Base-by-base conservation (phyloP, 805 yeast species). In the Priceomyces medius region DNA sequence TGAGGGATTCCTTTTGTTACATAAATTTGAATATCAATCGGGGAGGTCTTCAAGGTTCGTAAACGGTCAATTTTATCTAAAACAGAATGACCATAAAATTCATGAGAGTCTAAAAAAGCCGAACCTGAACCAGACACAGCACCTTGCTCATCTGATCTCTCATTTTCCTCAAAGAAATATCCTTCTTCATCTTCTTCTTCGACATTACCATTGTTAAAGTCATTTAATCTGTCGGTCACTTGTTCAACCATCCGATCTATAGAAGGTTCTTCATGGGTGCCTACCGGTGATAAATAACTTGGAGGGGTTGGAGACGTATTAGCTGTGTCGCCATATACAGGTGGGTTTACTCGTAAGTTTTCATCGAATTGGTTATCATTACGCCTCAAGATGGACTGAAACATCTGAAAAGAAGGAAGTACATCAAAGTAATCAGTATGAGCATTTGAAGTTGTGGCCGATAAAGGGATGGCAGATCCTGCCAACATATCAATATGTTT, bases 371-470 rank as follows among this genome's bases (percentile, higher is more conserved):
- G 73, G 21, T 50, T 48, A 40, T 64, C 69, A 54, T 73, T 54
- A 56, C 79, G 40, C 53, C 69, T 46, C 62, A 74, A 48, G 52
- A 73, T 60, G 50, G 75, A 73, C 49, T 78, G 80, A 51, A 79
- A 81, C 81, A 83, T 78, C 46, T 81, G 85, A 52, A 81, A 83
- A 0, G 87, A 80, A 0, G 88, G 89, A 26, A 83, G 56, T 2
- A 82, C 75, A 49, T 82, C 87, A 38, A 79, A 71, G 43, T 66
- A 64, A 37, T 65, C 66, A 2, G 71, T 64, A 35, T 62, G 66
- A 1, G 68, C 51, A 23, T 55, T 50, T 3, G 68, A 55, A 6
- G 59, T 47, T 2, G 53, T 44, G 5, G 61, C 51, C 1, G 59
- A 51, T 5, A 60, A 37, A 7, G 61, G 46, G 4, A 54, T 40